Evolutionary conservation across 108 stramenopile genomes (phyloP), one percentile per base, ranked within the genome.

Genomic region (Craspedostauros australis): DNA sequence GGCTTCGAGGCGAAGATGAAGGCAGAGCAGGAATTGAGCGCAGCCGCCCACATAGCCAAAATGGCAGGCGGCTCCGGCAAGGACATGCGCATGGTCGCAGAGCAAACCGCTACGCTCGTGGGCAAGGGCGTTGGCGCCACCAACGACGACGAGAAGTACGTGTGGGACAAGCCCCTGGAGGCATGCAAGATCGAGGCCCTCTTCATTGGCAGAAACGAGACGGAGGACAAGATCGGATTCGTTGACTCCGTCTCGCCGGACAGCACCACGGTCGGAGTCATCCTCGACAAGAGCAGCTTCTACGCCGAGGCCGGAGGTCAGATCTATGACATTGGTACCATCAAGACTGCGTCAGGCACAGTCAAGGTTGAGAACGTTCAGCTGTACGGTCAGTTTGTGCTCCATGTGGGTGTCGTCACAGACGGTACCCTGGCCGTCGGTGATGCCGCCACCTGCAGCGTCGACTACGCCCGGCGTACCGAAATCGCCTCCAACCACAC

Each of bases 291-390:
- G 49, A 83, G 95, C 9, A 86, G 84, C 66, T 99, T 94, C 62
- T 98, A 99, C 63, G 91, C 93, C 50, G 99, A 99, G 70, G 68
- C 83, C 18, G 98, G 98, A 39, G 98, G 98, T 46, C 98, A 99
- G 77, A 80, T 76, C 11, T 94, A 61, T 63, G 99, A 99, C 61
- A 89, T 76, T 31, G 99, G 99, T 32, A 36, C 51, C 14, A 68
- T 96, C 54, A 70, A 73, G 53, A 75, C 69, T 29, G 28, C 37
- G 11, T 50, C 53, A 47, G 79, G 68, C 18, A 70, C 70, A 5
- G 39, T 94, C 46, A 63, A 64, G 29, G 85, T 95, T 14, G 73
- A 69, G 44, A 91, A 93, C 57, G 88, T 91, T 24, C 92, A 96
- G 61, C 55, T 73, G 36, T 97, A 88, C 62, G 94, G 89, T 40